Evolutionary conservation across 2,329 filamentous ascomycete species (phyloP).

Genomic region (Nemania serpens): DNA sequence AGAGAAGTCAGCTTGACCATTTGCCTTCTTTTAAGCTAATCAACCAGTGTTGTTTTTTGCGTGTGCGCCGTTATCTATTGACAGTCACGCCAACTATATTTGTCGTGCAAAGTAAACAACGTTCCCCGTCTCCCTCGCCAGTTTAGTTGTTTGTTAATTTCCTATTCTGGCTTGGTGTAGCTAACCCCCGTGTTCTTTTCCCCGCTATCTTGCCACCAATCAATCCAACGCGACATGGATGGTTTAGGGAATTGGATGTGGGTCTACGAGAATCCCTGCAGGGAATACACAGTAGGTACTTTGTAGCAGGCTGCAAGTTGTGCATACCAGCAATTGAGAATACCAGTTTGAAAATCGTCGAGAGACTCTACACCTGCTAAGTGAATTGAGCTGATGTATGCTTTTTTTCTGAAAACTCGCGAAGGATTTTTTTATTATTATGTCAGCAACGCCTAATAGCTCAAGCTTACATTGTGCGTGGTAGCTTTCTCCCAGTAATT

Average conservation of each 20-base stretch:
- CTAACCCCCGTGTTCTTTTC: conserved; percentile 12
- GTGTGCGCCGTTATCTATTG: conserved; percentile 5
- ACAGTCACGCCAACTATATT: conserved; percentile 17
- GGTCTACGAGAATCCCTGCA: no score
- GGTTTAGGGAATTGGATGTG: conserved; percentile 15
- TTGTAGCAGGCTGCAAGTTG: background rate
- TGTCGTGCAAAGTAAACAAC: conserved; percentile 26
- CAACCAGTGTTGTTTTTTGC: background rate
- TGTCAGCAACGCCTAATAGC: no score
- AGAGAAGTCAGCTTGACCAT: background rate
- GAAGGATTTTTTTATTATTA: no score
- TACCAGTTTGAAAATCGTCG: background rate
- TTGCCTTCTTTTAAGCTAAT: background rate
- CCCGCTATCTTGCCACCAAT: conserved; percentile 36
- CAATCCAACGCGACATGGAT: conserved; percentile 7
- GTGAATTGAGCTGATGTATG: no score
- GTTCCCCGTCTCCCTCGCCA: background rate
- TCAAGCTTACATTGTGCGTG: no score
- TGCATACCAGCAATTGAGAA: background rate
- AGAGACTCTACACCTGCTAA: no score
- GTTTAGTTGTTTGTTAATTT: conserved; percentile 52
- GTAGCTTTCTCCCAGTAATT: no score
- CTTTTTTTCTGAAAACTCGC: no score
- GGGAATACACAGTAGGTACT: no score
- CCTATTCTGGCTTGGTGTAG: conserved; percentile 47